Evolutionary conservation across 2,329 filamentous ascomycete genomes (phyloP).

Genomic region (Apiospora phragmitis): DNA sequence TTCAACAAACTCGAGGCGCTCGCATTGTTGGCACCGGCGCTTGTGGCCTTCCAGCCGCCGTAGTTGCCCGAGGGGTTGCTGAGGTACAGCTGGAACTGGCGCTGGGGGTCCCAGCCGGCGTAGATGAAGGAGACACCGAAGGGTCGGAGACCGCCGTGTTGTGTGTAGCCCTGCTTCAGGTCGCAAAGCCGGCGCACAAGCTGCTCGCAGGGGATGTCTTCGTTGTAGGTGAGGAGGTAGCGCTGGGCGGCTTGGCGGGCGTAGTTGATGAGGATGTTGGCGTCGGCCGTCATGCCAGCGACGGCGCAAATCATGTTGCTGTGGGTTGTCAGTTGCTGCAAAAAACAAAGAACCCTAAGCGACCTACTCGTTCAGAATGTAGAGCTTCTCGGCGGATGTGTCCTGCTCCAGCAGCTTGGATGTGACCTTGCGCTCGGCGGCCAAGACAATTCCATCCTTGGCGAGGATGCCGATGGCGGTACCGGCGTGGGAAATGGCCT

Average conservation of each 20-base stretch:
- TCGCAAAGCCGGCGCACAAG: conserved; percentile 95
- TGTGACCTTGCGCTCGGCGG: conserved; percentile 97
- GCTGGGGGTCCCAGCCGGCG: conserved; percentile 92
- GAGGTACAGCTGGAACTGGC: conserved; percentile 98
- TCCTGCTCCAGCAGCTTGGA: conserved; percentile 99
- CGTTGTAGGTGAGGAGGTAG: conserved; percentile 98
- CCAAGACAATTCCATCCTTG: conserved; percentile 96
- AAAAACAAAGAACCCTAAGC: not conserved
- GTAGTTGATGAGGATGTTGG: conserved; percentile 99
- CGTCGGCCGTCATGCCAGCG: conserved; percentile 97
- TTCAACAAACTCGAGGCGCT: conserved; percentile 96
- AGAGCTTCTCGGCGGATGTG: conserved; percentile 99
- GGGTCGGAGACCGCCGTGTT: conserved; percentile 95
- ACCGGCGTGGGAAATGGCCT: conserved; percentile 97
- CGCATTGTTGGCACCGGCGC: conserved; percentile 96
- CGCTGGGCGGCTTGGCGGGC: conserved; percentile 94
- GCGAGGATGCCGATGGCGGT: conserved; percentile 96
- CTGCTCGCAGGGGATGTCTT: conserved; percentile 99
- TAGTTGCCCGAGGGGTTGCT: conserved; percentile 99
- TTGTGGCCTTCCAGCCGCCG: conserved; percentile 98
- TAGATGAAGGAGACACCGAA: conserved; percentile 99
- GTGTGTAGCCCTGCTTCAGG: conserved; percentile 98
- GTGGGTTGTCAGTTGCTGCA: conserved; percentile 12
- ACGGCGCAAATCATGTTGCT: conserved; percentile 99
- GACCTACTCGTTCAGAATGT: conserved; percentile 94